Evolutionary conservation across 1,284 basidiomycete genomes (phyloP), one percentile per base, ranked within the genome.

Genomic region (Heterobasidion parviporum): DNA sequence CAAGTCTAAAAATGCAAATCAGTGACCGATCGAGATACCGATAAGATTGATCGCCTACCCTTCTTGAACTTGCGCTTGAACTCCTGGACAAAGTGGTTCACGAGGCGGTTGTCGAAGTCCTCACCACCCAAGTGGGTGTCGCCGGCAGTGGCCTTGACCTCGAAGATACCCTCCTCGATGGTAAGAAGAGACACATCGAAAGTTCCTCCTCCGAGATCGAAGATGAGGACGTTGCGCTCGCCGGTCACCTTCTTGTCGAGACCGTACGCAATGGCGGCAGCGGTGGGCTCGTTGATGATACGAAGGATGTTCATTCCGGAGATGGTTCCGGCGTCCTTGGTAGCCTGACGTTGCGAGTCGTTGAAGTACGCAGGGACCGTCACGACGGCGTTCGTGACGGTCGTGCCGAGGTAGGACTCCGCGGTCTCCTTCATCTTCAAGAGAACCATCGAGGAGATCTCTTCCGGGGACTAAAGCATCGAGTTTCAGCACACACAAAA

Each of bases 31-130:
- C 8, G 38, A 26, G 53, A 6, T 53, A 49, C 51, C 50, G 33
- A 14, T 76, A 84, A 41, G n/a, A 41, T 41, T 10, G n/a, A 41
- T 41, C 78, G 26, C 26, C 63, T 65, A 85, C 84, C 89, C 80
- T 94, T 95, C 85, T 97, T 98, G 85, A 94, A 87, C 83, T 98
- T 98, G 72, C 94, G 84, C 85, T 98, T 97, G 84, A 98, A 98
- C 75, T 98, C 94, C 73, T 95, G 92, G 60, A 92, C 89, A 70
- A 99, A 97, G 85, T 98, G 92, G 76, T 95, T 94, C 72, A 98
- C 92, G 64, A 98, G 89, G 65, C 91, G 87, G 82, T 98, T 98
- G 75, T 98, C 96, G 67, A 98, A 99, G 76, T 98, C 95, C 77
- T 98, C 95, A 79, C 96, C 95, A 78, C 95, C 95, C 72, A 98